Conservation (phyloP, 108 stramenopile genomes). For the Discostella stelligeroides region DNA sequence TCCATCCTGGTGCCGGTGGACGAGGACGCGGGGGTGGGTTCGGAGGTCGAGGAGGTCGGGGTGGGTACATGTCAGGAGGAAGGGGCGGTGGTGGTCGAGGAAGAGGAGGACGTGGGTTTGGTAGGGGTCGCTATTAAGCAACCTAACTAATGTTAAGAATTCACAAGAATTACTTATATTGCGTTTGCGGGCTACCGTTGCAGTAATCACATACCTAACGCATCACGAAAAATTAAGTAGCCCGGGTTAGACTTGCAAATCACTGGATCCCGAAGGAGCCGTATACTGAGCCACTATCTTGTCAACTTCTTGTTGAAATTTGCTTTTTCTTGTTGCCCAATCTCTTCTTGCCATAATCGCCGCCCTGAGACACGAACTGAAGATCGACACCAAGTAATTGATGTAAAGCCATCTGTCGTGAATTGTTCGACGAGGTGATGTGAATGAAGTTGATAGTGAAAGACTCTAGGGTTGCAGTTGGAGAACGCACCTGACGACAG, state of each 20-base stretch:
- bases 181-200: no score
- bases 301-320: constrained; percentile 31
- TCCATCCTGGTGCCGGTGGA: constrained; percentile 37
- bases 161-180: neutral
- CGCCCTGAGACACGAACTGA: constrained; percentile 2
- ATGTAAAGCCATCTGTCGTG: constrained; percentile 25
- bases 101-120: constrained; percentile 19
- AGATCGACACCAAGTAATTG: constrained; percentile 15
- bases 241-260: neutral
- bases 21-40: constrained; percentile 61
- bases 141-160: neutral
- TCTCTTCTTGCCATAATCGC: constrained; percentile 18
- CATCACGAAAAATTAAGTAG: constrained; percentile 2
- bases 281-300: constrained; percentile 26
- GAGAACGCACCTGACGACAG: neutral
- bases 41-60: constrained; percentile 54
- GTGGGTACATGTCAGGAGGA: constrained; percentile 59
- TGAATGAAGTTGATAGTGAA: neutral
- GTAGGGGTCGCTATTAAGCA: neutral
- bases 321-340: constrained; percentile 20
- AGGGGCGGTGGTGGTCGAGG: constrained; percentile 54
- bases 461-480: neutral
- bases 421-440: neutral
- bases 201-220: neutral
- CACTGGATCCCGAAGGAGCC: constrained; percentile 10